Evolutionary conservation across 2,329 filamentous ascomycete genomes (phyloP).

Genomic region (Cordyceps militaris): DNA sequence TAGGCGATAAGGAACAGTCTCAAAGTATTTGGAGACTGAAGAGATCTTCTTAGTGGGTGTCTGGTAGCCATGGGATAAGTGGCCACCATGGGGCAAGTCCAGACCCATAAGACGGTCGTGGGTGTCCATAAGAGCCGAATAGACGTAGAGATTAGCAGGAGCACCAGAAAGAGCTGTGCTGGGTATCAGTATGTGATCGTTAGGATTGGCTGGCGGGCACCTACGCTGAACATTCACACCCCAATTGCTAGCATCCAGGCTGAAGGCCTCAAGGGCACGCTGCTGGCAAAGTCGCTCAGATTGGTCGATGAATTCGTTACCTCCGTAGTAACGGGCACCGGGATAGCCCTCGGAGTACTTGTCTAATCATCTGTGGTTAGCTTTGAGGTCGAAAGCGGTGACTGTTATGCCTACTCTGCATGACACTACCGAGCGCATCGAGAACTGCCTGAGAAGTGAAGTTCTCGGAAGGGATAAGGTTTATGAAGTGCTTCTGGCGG

Average conservation of each 20-base stretch:
- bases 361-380: constrained; percentile 46
- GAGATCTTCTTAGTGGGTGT: constrained; percentile 92
- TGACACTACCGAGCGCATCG: constrained; percentile 84
- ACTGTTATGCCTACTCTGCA: constrained; percentile 64
- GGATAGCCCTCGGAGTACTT: constrained; percentile 99
- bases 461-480: constrained; percentile 91
- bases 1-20: constrained; percentile 91
- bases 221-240: constrained; percentile 90
- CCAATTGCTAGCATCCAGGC: constrained; percentile 79
- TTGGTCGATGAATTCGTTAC: constrained; percentile 92
- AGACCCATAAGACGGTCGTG: constrained; percentile 97
- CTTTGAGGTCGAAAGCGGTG: constrained; percentile 12
- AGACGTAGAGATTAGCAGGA: constrained; percentile 80
- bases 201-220: constrained; percentile 22
- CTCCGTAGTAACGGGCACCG: constrained; percentile 91
- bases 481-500: constrained; percentile 97
- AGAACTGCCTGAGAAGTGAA: constrained; percentile 90
- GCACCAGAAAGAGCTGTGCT: constrained; percentile 66
- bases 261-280: constrained; percentile 81
- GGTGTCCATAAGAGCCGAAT: constrained; percentile 84
- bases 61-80: constrained; percentile 95
- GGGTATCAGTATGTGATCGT: background rate
- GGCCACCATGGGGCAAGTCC: constrained; percentile 91
- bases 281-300: constrained; percentile 85
- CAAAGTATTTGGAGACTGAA: constrained; percentile 98